Base-by-base conservation (phyloP, 2,329 filamentous ascomycete genomes). In the Aureobasidium sp. region DNA sequence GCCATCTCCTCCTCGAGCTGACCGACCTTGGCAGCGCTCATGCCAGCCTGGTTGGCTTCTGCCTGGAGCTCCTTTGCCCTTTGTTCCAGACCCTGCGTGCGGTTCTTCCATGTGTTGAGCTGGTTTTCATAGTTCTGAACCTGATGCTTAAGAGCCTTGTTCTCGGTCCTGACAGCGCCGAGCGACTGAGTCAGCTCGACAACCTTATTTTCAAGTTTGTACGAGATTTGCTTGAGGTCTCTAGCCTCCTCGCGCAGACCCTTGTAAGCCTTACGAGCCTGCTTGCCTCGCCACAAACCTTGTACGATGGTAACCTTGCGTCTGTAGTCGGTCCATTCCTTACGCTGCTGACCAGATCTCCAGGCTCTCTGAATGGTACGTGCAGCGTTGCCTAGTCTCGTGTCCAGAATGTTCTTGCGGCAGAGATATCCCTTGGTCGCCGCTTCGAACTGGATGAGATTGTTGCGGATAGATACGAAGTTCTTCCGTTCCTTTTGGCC, bases 121-220 rank as follows among this genome's bases (percentile, higher is more conserved):
- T 99, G 94, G 67, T 83, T 87, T 74, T 99, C 93, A 78, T 97
- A 97, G 74, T 90, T 97, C 76, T 97, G 91, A 53, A 99, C 88
- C 75, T 97, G 92, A 39, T 84, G 87, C 68, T 89, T 81, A 64
- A 99, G 82, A 63, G 84, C 84, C 81, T 96, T 97, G 83, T 99
- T 99, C 77, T 96, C 90, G 65, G 87, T 85, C 79, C 96, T 96
- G 82, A 96, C 88, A 11, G 91, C 87, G 67, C 94, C 92, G 69
- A 99, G 78, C 54, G 88, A 90, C 75, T 99, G 94, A 1, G 94
- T 99, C 70, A 99, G 83, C 78, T 99, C 94, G 65, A 99, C 91
- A 65, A 99, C 94, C 85, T 99, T 99, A 83, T 99, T 97, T 76
- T 99, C 94, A 69, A 99, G 81, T 81, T 96, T 97, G 82, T 99